Evolutionary conservation across 768 basidiomycete genomes (phyloP), one percentile per base, ranked within the genome.

Genomic region (Mycena maculata): DNA sequence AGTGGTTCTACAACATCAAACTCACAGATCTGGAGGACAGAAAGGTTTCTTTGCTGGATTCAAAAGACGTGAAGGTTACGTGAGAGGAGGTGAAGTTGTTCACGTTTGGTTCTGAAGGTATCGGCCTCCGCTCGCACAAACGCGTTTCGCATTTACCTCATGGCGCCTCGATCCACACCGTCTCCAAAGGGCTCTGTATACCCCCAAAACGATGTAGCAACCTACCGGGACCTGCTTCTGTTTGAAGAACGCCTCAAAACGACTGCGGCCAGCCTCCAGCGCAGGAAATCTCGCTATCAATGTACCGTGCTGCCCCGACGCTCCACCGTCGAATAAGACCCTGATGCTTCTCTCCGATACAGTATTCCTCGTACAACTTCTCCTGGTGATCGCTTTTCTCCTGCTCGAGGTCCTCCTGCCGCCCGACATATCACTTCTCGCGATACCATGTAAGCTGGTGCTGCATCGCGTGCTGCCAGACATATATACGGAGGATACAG

Each of bases 231-330:
- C 76, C 82, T 99, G 15, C 85, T 98, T 27, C 82, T 95, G 47
- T 98, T 99, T 66, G 97, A 99, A 80, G 96, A 98, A 76, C 86
- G 97, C n/a, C 88, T 99, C 64, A 98, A 98, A 82, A 92, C 92
- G 22, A 98, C 92, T 74, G 95, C 94, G 7, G 87, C 91, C 20
- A 87, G 85, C 66, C 82, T 96, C 18, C 91, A 92, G 73, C 85
- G 87, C 30, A 83, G 94, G 61, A 96, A 96, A 78, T 85, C 88
- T 28, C 86, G 92, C 64, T 96, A 96, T 79, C 92, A 95, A 81
- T 75, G 94, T 95, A 75, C 72, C 88, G 85, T 69, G 27, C 31
- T 27, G 22, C 41, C 44, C 63, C 39, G 42, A 54, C 38, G 62
- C 65, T 41, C 64, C 60, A 48, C 64, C 57, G 60, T 62, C 61